Evolutionary conservation across 768 basidiomycete species (phyloP).

Genomic region (Porphyrellus cyaneotinctus): DNA sequence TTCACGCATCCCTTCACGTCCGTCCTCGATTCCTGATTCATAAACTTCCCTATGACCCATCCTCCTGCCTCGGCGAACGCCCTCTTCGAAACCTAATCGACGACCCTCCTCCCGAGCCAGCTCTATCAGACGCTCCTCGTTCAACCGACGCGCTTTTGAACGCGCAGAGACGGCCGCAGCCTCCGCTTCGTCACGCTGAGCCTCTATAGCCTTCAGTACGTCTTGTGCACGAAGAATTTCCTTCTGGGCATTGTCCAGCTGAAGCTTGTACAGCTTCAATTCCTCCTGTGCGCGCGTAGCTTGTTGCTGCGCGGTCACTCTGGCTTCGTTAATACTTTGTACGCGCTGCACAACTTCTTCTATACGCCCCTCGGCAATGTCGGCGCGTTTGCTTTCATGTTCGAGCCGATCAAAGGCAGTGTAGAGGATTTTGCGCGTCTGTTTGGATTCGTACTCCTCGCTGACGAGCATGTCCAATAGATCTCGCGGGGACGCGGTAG

Average conservation of each 20-base stretch:
- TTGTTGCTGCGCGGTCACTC: slow-evolving; percentile 28
- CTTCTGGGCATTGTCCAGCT: slow-evolving; percentile 55
- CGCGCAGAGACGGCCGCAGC: slow-evolving; percentile 42
- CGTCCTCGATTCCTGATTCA: slow-evolving; percentile 11
- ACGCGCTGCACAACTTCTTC: slow-evolving; percentile 29
- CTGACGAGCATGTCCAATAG: slow-evolving; percentile 34
- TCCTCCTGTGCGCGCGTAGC: slow-evolving; percentile 41
- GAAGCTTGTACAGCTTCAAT: slow-evolving; percentile 51
- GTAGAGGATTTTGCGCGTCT: slow-evolving; percentile 37
- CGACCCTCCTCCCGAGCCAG: slow-evolving; percentile 53
- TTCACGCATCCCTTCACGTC: slow-evolving; percentile 15
- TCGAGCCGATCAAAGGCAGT: slow-evolving; percentile 37
- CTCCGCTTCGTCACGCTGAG: slow-evolving; percentile 48
- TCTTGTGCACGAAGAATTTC: slow-evolving; percentile 56
- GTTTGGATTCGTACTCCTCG: slow-evolving; percentile 40
- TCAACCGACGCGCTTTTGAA: slow-evolving; percentile 41
- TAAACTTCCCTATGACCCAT: slow-evolving; percentile 30
- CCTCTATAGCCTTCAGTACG: slow-evolving; percentile 45
- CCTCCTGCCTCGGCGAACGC: slow-evolving; percentile 36
- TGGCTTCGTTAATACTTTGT: slow-evolving; percentile 31
- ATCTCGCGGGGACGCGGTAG: slow-evolving; percentile 26
- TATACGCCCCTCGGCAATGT: slow-evolving; percentile 33
- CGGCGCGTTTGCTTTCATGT: slow-evolving; percentile 34
- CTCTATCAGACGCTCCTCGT: slow-evolving; percentile 45
- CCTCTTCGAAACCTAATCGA: slow-evolving; percentile 49